phyloP scores from a whole-genome alignment of 169 alveolate genomes.

The Babesia sp. region DNA sequence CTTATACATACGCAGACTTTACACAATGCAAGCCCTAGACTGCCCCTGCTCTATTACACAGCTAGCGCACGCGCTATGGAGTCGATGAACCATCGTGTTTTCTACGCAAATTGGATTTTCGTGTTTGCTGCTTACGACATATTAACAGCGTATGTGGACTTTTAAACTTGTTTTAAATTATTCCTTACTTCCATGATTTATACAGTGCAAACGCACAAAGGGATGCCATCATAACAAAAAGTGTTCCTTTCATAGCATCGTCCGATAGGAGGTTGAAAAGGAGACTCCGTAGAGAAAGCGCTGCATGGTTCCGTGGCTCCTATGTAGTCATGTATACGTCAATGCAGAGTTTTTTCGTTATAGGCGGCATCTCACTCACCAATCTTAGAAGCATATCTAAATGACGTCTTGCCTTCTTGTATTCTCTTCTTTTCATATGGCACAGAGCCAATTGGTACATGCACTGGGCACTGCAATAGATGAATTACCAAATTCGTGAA shows the following conservation, averaged over 20 bases:
- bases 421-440: constrained; percentile 70
- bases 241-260: constrained; percentile 60
- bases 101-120: constrained; percentile 74
- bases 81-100: constrained; percentile 76
- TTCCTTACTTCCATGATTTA: constrained; percentile 35
- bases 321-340: not conserved
- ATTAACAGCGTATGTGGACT: constrained; percentile 67
- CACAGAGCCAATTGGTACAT: constrained; percentile 77
- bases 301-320: constrained; percentile 67
- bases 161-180: not conserved
- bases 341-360: constrained; percentile 23
- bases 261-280: constrained; percentile 59
- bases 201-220: constrained; percentile 52
- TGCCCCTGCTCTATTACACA: constrained; percentile 62
- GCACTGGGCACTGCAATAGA: constrained; percentile 54
- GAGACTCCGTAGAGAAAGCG: constrained; percentile 54
- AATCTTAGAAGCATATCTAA: constrained; percentile 70
- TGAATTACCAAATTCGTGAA: not conserved
- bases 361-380: constrained; percentile 36
- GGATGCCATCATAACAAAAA: constrained; percentile 44
- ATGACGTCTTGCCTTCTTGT: constrained; percentile 71
- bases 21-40: constrained; percentile 64
- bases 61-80: constrained; percentile 74
- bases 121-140: constrained; percentile 69
- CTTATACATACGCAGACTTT: constrained; percentile 5